A percentile compares a stretch with the other conserved stretches of the same genome.
These are phyloP conservation scores for Phytophthora cactorum DNA, from an alignment of 352 stramenopile genomes.

Conservation along the genomic window DNA sequence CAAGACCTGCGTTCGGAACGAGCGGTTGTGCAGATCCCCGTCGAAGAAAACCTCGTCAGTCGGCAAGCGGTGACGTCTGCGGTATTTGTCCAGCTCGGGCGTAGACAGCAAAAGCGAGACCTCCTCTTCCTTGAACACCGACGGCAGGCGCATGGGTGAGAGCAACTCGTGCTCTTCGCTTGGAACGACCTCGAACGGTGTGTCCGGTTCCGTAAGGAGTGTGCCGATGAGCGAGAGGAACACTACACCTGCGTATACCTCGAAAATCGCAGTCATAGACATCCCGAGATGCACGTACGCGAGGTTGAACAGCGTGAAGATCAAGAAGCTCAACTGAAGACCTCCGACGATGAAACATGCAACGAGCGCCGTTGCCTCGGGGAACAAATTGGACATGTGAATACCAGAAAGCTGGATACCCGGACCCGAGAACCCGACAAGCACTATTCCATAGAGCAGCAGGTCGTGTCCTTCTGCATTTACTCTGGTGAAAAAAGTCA, in stretches of 20 bases:
- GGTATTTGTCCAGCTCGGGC: constrained; percentile 52
- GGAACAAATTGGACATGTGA: constrained; percentile 81
- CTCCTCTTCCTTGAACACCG: constrained; percentile 68
- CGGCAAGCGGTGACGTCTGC: constrained; percentile 25
- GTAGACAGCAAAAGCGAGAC: constrained; percentile 53
- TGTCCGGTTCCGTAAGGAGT: constrained; percentile 63
- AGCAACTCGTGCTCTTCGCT: constrained; percentile 52
- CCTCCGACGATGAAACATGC: constrained; percentile 76
- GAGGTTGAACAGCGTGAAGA: constrained; percentile 71
- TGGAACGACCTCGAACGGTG: constrained; percentile 41
- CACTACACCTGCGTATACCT: constrained; percentile 53
- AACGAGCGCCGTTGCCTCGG: constrained; percentile 65
- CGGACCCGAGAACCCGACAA: constrained; percentile 69
- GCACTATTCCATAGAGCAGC: constrained; percentile 66
- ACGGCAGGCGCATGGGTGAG: constrained; percentile 61
- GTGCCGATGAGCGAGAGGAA: constrained; percentile 60
- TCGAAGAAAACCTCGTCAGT: constrained; percentile 46
- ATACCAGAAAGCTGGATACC: constrained; percentile 74
- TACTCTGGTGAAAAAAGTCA: constrained; percentile 22
- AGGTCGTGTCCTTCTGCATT: constrained; percentile 41
- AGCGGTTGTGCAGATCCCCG: constrained; percentile 54
- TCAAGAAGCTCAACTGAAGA: constrained; percentile 75
- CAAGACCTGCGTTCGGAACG: constrained; percentile 66
- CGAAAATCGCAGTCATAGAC: constrained; percentile 57
- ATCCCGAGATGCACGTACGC: constrained; percentile 48